Evolutionary conservation across 108 stramenopile genomes (phyloP).

Genomic region (Nitzschia palea): DNA sequence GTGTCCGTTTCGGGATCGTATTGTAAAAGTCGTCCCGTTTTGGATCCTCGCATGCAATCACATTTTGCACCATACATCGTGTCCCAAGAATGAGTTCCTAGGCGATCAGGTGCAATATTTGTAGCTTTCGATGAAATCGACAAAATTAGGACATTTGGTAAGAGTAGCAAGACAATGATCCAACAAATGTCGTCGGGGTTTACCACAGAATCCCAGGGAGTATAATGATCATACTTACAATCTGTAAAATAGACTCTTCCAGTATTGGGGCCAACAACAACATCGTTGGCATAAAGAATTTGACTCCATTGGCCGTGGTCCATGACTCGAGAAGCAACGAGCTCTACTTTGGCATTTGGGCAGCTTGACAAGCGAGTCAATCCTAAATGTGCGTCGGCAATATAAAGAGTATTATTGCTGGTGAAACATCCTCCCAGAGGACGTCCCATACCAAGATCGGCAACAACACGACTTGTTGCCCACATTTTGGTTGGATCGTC

Average conservation of each 20-base stretch:
- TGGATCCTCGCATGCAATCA: slow-evolving; percentile 44
- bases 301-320: slow-evolving; percentile 25
- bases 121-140: background rate
- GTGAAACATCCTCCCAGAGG: slow-evolving; percentile 64
- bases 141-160: background rate
- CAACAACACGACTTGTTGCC: slow-evolving; percentile 42
- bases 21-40: slow-evolving; percentile 52
- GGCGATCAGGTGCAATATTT: slow-evolving; percentile 29
- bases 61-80: slow-evolving; percentile 59
- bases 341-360: slow-evolving; percentile 47
- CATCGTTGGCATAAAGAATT: slow-evolving; percentile 60
- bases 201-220: no score
- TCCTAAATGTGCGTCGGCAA: slow-evolving; percentile 62
- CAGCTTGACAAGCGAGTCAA: slow-evolving; percentile 42
- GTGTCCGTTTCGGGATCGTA: slow-evolving; percentile 63
- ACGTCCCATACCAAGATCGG: slow-evolving; percentile 52
- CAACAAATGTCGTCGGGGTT: no score
- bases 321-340: slow-evolving; percentile 52
- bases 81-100: slow-evolving; percentile 40
- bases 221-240: slow-evolving; percentile 6
- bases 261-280: slow-evolving; percentile 56
- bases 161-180: background rate
- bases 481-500: slow-evolving; percentile 12
- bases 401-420: slow-evolving; percentile 52
- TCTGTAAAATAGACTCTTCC: slow-evolving; percentile 74